These are phyloP conservation scores for Punctularia strigosozonata DNA, from an alignment of 768 basidiomycete species.

Conservation along the genomic window DNA sequence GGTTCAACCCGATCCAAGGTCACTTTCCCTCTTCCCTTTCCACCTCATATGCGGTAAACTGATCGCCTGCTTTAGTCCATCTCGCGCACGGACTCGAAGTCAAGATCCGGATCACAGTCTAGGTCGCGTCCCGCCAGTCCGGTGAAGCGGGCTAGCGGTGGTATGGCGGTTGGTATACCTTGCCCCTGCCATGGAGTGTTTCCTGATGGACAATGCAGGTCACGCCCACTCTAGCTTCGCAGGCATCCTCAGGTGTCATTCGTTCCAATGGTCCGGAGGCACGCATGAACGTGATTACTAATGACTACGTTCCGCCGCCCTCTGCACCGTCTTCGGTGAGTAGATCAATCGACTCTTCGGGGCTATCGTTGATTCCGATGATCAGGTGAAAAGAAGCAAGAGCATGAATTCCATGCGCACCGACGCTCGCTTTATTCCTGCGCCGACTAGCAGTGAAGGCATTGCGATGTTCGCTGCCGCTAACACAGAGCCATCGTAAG, in stretches of 20 bases:
- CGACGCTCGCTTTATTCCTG: neutral
- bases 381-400: too few species aligned
- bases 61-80: too few species aligned
- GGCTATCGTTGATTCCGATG: too few species aligned
- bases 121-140: conserved; percentile 52
- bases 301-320: conserved; percentile 60
- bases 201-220: too few species aligned
- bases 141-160: conserved; percentile 44
- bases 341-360: conserved; percentile 21
- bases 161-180: too few species aligned
- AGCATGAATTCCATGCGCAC: neutral
- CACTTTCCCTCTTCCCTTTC: too few species aligned
- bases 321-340: conserved; percentile 36
- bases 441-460: neutral
- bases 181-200: too few species aligned
- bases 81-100: too few species aligned
- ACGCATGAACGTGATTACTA: conserved; percentile 63
- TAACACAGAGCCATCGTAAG: conserved; percentile 62
- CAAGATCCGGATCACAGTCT: too few species aligned
- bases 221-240: conserved; percentile 44
- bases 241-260: conserved; percentile 58
- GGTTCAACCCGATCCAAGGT: too few species aligned
- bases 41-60: too few species aligned
- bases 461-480: conserved; percentile 18
- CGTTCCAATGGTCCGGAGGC: conserved; percentile 70